A percentile compares a stretch with the other conserved stretches of the same genome.
Evolutionary conservation across 1,284 basidiomycete species (phyloP).

Genomic region (Cryptococcus amylolentus): DNA sequence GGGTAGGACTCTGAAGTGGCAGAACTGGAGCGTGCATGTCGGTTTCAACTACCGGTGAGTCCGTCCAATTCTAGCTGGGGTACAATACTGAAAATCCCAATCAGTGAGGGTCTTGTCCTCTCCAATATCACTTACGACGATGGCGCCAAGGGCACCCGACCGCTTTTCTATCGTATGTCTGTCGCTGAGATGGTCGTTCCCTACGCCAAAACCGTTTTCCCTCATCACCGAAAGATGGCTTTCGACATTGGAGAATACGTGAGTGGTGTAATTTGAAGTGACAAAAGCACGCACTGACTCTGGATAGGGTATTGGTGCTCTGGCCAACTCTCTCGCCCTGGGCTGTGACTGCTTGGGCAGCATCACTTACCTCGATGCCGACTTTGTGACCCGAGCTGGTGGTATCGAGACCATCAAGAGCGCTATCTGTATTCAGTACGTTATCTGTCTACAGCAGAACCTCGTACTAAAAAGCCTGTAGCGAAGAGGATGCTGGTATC

Average conservation of each 20-base stretch:
- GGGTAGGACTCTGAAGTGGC: constrained; percentile 58
- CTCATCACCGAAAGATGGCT: constrained; percentile 50
- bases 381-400: constrained; percentile 44
- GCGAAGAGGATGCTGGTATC: constrained; percentile 19
- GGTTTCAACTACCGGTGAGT: constrained; percentile 30
- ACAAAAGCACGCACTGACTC: too few relatives aligned
- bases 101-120: constrained; percentile 48
- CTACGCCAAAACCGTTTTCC: constrained; percentile 51
- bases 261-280: too few relatives aligned
- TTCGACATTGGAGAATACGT: constrained; percentile 53
- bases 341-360: constrained; percentile 54
- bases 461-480: constrained; percentile 41
- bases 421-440: constrained; percentile 28
- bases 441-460: constrained; percentile 48
- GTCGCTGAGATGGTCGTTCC: constrained; percentile 52
- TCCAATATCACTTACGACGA: constrained; percentile 47
- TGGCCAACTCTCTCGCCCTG: constrained; percentile 49
- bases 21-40: constrained; percentile 41
- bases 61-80: not conserved
- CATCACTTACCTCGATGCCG: constrained; percentile 49
- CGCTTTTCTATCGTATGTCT: constrained; percentile 50
- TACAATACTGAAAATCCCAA: not conserved
- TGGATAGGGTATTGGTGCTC: constrained; percentile 38
- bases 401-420: constrained; percentile 45
- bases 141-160: constrained; percentile 35